A percentile compares a stretch with the other conserved stretches of the same genome.
Conservation (phyloP, 2,329 filamentous ascomycete species). For the Myotisia sp. region DNA sequence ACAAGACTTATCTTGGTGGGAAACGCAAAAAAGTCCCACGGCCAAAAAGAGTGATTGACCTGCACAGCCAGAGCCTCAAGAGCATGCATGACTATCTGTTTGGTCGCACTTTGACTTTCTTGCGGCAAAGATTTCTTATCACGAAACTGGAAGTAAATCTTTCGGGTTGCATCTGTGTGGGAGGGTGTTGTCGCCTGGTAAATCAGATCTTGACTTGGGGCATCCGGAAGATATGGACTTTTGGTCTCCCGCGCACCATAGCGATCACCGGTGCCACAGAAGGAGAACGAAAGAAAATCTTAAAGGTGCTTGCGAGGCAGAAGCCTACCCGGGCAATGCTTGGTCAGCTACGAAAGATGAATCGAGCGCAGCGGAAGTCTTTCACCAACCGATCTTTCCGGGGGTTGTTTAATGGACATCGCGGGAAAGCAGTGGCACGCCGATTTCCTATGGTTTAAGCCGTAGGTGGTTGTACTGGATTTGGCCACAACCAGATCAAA, state of each 20-base stretch:
- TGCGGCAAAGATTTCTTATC: conserved; percentile 14
- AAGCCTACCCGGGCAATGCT: neutral
- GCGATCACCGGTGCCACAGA: conserved; percentile 10
- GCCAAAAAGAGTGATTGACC: too few species aligned
- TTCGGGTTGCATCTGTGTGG: conserved; percentile 11
- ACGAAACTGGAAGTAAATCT: conserved; percentile 13
- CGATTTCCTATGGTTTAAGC: neutral
- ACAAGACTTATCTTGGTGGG: conserved; percentile 1
- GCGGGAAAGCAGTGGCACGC: neutral
- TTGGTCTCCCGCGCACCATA: conserved; percentile 12
- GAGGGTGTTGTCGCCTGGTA: conserved; percentile 14
- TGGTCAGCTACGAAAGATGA: neutral
- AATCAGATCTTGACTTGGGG: conserved; percentile 14
- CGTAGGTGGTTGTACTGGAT: neutral
- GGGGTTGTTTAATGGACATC: conserved; percentile 7
- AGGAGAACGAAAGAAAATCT: conserved; percentile 9
- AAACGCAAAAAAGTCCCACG: neutral
- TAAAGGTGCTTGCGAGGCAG: conserved; percentile 8
- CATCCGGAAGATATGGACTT: conserved; percentile 9
- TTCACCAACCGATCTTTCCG: conserved; percentile 3
- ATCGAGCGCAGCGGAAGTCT: conserved; percentile 2
- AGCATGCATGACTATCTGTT: conserved; percentile 14
- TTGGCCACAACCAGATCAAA: neutral
- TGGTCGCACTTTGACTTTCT: conserved; percentile 15
- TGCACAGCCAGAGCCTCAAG: conserved; percentile 10